Percentiles rank a stretch among this genome's conserved stretches.
These are phyloP conservation scores for Hypoxylon sp. DNA, from an alignment of 2,329 filamentous ascomycete species.

Conservation along the genomic window DNA sequence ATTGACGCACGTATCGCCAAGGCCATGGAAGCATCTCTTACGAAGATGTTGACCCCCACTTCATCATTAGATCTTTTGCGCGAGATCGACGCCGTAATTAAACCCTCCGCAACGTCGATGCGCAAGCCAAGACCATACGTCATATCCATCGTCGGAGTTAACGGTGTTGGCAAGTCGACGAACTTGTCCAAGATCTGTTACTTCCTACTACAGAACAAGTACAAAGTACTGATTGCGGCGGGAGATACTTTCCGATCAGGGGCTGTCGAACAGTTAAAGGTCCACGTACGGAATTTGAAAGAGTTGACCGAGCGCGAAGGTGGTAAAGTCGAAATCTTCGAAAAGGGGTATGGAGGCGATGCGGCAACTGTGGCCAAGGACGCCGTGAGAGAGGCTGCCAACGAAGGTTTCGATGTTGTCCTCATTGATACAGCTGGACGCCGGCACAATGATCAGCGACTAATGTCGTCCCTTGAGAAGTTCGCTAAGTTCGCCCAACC, in stretches of 20 bases:
- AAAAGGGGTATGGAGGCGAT: constrained; percentile 98
- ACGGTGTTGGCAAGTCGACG: constrained; percentile 97
- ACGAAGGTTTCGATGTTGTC: constrained; percentile 89
- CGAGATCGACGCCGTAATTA: constrained; percentile 86
- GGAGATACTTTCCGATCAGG: constrained; percentile 98
- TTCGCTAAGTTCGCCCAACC: constrained; percentile 96
- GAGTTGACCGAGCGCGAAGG: constrained; percentile 89
- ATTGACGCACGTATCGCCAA: constrained; percentile 86
- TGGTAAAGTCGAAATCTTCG: constrained; percentile 89
- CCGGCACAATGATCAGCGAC: constrained; percentile 92
- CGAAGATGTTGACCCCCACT: constrained; percentile 95
- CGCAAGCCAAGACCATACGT: constrained; percentile 86
- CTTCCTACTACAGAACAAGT: constrained; percentile 97
- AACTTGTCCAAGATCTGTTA: constrained; percentile 98
- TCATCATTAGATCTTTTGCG: constrained; percentile 94
- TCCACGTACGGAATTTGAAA: constrained; percentile 93
- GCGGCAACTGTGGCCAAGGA: constrained; percentile 96
- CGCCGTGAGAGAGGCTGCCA: constrained; percentile 84
- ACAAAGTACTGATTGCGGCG: constrained; percentile 92
- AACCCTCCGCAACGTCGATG: constrained; percentile 74
- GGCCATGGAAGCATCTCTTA: constrained; percentile 92
- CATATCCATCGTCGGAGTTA: constrained; percentile 98
- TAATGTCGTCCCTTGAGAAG: constrained; percentile 98
- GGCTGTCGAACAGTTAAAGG: constrained; percentile 95
- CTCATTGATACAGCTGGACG: constrained; percentile 97